Evolutionary conservation across 148 eudicot genomes (phyloP).

Genomic region (Rhododendron mucronatum): DNA sequence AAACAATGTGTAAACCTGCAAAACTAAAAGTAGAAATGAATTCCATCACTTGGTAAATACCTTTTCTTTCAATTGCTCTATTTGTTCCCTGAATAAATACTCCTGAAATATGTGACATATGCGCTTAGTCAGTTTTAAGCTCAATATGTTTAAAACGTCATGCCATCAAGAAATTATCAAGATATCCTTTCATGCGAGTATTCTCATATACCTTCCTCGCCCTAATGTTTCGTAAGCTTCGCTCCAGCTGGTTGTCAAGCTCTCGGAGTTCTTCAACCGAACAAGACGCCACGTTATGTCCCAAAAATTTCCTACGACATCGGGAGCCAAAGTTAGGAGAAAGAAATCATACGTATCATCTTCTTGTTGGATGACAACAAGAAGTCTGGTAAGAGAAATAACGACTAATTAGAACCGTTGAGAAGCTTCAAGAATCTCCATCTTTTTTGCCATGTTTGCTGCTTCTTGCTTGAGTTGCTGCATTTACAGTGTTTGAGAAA

Average conservation of each 20-base stretch:
- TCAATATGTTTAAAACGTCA: neutral
- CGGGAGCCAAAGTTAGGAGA: neutral
- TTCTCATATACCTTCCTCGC: slow-evolving; percentile 30
- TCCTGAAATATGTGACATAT: slow-evolving; percentile 15
- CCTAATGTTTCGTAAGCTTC: slow-evolving; percentile 32
- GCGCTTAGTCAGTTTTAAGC: neutral
- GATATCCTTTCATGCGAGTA: neutral
- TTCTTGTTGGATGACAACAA: neutral
- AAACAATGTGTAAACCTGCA: neutral
- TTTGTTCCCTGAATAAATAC: slow-evolving; percentile 28
- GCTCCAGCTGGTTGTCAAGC: slow-evolving; percentile 31
- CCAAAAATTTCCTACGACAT: slow-evolving; percentile 32
- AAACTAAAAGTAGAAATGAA: neutral
- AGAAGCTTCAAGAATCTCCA: slow-evolving; percentile 34
- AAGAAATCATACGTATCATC: neutral
- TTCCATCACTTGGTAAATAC: slow-evolving; percentile 14
- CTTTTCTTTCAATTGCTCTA: slow-evolving; percentile 28
- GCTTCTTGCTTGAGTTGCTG: slow-evolving; percentile 38
- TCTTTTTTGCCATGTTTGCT: slow-evolving; percentile 26
- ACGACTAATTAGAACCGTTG: slow-evolving; percentile 22
- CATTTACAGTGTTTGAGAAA: neutral
- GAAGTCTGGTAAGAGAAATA: neutral
- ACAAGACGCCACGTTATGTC: slow-evolving; percentile 24
- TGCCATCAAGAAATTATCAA: neutral
- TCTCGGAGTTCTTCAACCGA: slow-evolving; percentile 34